Percentiles rank a stretch among this genome's conserved stretches.
Evolutionary conservation across 2,329 filamentous ascomycete species (phyloP).

Genomic region (Cercospora sp.): DNA sequence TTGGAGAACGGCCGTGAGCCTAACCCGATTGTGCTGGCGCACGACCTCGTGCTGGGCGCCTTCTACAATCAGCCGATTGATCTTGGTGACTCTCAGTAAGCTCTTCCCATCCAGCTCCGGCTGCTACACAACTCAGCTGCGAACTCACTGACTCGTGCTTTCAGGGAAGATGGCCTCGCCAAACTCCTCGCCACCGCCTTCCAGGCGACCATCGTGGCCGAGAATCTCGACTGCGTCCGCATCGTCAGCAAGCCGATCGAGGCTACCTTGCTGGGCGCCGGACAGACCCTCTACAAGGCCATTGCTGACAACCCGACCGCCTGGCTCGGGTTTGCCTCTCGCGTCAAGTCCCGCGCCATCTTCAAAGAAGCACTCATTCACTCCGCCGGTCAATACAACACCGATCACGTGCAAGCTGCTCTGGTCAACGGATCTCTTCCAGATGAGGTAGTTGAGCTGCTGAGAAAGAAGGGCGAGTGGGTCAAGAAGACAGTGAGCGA

Average conservation of each 20-base stretch:
- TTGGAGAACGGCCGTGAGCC: constrained; percentile 28
- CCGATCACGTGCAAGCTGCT: constrained; percentile 25
- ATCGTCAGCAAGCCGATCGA: constrained; percentile 50
- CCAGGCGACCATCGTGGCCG: constrained; percentile 47
- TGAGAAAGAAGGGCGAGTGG: constrained; percentile 36
- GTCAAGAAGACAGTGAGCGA: constrained; percentile 34
- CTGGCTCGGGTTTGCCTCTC: constrained; percentile 50
- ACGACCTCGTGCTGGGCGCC: constrained; percentile 48
- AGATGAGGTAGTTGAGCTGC: constrained; percentile 29
- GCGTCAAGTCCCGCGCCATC: constrained; percentile 48
- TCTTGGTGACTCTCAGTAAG: constrained; percentile 41
- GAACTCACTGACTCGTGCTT: background rate
- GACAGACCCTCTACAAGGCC: constrained; percentile 48
- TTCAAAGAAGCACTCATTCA: constrained; percentile 51
- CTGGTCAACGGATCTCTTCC: constrained; percentile 29
- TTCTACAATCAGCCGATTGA: constrained; percentile 49
- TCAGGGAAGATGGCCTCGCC: constrained; percentile 37
- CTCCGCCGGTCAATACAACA: constrained; percentile 46
- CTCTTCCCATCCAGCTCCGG: background rate
- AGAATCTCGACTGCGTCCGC: constrained; percentile 46
- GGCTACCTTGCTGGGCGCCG: constrained; percentile 49
- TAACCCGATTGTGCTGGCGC: constrained; percentile 36
- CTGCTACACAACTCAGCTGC: background rate
- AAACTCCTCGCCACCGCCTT: constrained; percentile 44
- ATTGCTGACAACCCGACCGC: constrained; percentile 46